Conservation (phyloP, 2,329 filamentous ascomycete species). For the Pseudopithomyces chartarum region DNA sequence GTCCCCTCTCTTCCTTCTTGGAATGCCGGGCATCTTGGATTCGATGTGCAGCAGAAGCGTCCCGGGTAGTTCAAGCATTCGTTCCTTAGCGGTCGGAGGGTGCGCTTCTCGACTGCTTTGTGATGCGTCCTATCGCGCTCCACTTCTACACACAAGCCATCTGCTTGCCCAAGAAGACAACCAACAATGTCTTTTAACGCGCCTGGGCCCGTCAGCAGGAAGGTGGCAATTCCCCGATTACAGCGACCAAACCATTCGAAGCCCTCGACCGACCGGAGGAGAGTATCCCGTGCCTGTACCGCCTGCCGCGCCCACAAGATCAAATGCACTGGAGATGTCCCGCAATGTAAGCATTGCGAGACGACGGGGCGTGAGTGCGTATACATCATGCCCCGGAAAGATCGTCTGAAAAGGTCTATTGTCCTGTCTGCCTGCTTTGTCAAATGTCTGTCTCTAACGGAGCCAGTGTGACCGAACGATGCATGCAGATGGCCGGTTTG, state of each 20-base stretch:
- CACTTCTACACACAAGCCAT: background rate
- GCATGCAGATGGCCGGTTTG: constrained; percentile 31
- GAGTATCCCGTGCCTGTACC: constrained; percentile 36
- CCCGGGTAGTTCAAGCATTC: background rate
- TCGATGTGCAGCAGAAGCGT: too few relatives aligned
- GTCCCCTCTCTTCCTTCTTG: too few relatives aligned
- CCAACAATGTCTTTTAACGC: constrained; percentile 11
- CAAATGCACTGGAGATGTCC: constrained; percentile 47
- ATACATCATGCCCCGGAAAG: constrained; percentile 46
- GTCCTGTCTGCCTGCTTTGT: background rate
- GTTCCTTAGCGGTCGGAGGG: background rate
- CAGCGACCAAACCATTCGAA: constrained; percentile 19
- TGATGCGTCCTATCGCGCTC: background rate
- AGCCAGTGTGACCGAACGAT: constrained; percentile 35
- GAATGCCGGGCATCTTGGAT: too few relatives aligned
- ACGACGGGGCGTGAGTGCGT: constrained; percentile 40
- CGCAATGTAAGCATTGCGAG: constrained; percentile 45
- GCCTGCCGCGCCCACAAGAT: constrained; percentile 48
- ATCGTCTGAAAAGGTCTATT: constrained; percentile 43
- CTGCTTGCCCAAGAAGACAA: background rate
- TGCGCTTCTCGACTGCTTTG: background rate
- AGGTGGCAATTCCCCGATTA: constrained; percentile 41
- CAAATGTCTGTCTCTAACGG: constrained; percentile 15
- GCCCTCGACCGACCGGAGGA: constrained; percentile 25
- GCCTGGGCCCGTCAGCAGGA: constrained; percentile 9